Percentiles rank a stretch among this genome's conserved stretches.
Evolutionary conservation across 179 eudicot species (phyloP).

Genomic region (Heliamphora pulchella): DNA sequence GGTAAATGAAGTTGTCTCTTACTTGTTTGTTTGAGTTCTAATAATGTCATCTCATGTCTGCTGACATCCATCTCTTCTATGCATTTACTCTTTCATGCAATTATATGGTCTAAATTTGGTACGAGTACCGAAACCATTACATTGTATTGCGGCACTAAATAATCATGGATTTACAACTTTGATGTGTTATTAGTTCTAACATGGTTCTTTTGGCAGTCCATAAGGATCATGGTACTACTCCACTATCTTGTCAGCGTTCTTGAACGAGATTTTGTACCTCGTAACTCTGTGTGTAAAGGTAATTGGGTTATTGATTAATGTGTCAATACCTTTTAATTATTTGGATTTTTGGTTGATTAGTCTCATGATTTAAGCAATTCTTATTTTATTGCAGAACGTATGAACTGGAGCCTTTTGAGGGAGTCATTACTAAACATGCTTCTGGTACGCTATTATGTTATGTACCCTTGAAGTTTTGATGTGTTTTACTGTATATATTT

Average conservation of each 20-base stretch:
- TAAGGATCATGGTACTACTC: constrained; percentile 59
- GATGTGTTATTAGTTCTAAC: background rate
- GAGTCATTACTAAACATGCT: constrained; percentile 69
- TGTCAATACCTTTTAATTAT: background rate
- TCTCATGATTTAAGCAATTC: constrained; percentile 17
- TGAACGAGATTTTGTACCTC: constrained; percentile 75
- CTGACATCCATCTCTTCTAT: background rate
- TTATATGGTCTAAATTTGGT: background rate
- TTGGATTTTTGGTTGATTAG: constrained; percentile 3
- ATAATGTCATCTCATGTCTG: background rate
- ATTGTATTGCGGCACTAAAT: background rate
- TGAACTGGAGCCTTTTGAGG: constrained; percentile 56
- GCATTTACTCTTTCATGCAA: background rate
- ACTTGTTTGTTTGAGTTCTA: background rate
- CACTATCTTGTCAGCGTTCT: constrained; percentile 64
- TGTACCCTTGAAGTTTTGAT: background rate
- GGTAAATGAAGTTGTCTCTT: background rate
- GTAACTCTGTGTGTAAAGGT: constrained; percentile 51
- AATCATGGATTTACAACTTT: background rate
- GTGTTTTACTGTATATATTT: background rate
- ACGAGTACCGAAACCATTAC: background rate
- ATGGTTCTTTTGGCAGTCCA: constrained; percentile 41
- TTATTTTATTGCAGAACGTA: constrained; percentile 44
- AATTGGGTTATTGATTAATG: background rate
- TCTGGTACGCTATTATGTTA: constrained; percentile 48